Evolutionary conservation across 2,329 filamentous ascomycete species (phyloP), one percentile per base, ranked within the genome.

Genomic region (Neoscytalidium dimidiatum): DNA sequence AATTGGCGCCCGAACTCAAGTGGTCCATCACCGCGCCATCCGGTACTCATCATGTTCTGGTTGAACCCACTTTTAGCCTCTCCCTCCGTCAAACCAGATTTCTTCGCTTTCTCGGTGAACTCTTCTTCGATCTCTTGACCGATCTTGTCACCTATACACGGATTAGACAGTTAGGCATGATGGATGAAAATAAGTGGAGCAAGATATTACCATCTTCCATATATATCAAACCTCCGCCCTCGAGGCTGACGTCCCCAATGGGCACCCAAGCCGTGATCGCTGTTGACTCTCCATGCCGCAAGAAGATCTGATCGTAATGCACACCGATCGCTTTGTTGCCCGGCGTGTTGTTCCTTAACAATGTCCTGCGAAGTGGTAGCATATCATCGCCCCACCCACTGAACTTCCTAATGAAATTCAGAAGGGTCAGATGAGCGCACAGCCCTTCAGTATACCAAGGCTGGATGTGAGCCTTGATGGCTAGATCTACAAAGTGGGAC

Each of bases 221-320:
- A 66, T 88, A 88, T 0, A 88, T 86, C 62, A 88, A 70, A 0
- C 86, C 86, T 4, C 86, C 86, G 0, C 86, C 85, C 51, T 83
- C 80, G 4, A 87, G 62, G 21, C 79, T 77, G 3, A 87, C 71
- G 69, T 86, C 82, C 0, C 84, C 84, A 67, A 87, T 84, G 0
- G 85, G 83, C 0, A 87, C 81, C 85, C 85, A 88, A 0, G 83
- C 85, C 3, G 85, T 87, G 0, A 87, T 74, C 31, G 79, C 81
- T 0, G 83, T 85, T 1, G 83, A 80, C 57, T 86, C 84, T 1
- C 85, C 85, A 69, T 86, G 71, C 1, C 84, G 72, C 53, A 87
- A 71, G 68, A 87, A 87, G 23, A 83, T 86, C 73, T 87, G 84
- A 68, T 88, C 85, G 68, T 87, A 87, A 66, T 88, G 85, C 3